A percentile compares a stretch with the other conserved stretches of the same genome.
phyloP scores from a whole-genome alignment of 257 asterid species.

The Striga asiatica region DNA sequence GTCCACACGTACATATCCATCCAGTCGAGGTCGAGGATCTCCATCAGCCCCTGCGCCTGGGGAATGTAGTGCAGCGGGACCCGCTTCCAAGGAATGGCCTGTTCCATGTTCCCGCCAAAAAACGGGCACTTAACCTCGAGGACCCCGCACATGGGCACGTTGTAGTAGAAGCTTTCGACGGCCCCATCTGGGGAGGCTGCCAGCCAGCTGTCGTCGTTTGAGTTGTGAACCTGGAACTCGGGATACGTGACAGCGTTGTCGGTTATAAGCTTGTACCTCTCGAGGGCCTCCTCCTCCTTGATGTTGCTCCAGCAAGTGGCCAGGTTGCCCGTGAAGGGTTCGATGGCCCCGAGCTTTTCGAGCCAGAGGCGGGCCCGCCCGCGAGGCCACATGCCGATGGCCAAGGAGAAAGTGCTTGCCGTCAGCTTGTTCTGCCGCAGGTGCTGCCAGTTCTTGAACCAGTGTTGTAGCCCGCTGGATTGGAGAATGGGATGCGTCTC shows the following conservation, averaged over 20 bases:
- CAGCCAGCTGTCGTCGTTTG: conserved; percentile 43
- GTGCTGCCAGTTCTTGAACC: conserved; percentile 90
- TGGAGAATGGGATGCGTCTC: conserved; percentile 31
- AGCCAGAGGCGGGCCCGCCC: conserved; percentile 72
- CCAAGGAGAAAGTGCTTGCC: conserved; percentile 75
- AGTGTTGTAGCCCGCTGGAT: conserved; percentile 36
- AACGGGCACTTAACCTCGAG: conserved; percentile 79
- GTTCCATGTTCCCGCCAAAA: conserved; percentile 42
- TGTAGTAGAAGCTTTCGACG: conserved; percentile 30
- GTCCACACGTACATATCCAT: conserved; percentile 84
- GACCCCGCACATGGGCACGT: conserved; percentile 47
- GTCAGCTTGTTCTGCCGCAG: conserved; percentile 63
- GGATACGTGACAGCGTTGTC: conserved; percentile 39
- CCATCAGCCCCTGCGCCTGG: conserved; percentile 94
- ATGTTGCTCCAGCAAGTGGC: conserved; percentile 76
- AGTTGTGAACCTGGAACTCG: conserved; percentile 43
- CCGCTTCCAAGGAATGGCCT: conserved; percentile 53
- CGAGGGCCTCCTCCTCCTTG: conserved; percentile 70
- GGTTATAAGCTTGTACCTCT: conserved; percentile 53
- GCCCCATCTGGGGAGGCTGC: conserved; percentile 89
- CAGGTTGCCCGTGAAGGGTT: conserved; percentile 59
- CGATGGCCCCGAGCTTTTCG: conserved; percentile 71
- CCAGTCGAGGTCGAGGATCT: conserved; percentile 77
- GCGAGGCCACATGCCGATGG: conserved; percentile 68
- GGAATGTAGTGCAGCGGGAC: conserved; percentile 65